phyloP scores from a whole-genome alignment of 2,329 filamentous ascomycete genomes.

The Aureobasidium melanogenum region DNA sequence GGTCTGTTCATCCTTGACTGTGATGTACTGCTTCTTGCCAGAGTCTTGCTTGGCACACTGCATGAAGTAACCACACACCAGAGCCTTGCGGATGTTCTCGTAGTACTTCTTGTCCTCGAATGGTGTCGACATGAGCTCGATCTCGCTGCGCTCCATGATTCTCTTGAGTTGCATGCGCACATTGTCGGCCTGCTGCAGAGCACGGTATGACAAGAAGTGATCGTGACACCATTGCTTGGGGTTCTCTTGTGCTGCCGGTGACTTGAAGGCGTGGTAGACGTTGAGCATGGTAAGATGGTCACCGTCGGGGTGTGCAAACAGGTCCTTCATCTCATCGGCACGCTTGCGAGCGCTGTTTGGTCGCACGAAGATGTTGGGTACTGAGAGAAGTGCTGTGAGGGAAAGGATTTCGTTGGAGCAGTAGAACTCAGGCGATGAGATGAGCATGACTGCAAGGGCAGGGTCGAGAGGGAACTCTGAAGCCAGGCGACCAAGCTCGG shows the following conservation, averaged over 20 bases:
- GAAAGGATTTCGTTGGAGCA: constrained; percentile 98
- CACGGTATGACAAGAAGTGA: constrained; percentile 84
- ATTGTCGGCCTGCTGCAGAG: constrained; percentile 86
- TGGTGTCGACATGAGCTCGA: constrained; percentile 79
- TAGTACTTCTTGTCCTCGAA: constrained; percentile 98
- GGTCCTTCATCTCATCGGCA: constrained; percentile 93
- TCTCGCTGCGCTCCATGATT: constrained; percentile 88
- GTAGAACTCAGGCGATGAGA: constrained; percentile 94
- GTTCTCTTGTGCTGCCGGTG: constrained; percentile 58
- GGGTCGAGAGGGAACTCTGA: constrained; percentile 96
- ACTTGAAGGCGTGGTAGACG: constrained; percentile 95
- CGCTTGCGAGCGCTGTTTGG: constrained; percentile 78
- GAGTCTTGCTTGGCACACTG: constrained; percentile 92
- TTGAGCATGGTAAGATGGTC: constrained; percentile 96
- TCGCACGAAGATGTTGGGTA: constrained; percentile 87
- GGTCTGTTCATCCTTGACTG: constrained; percentile 91
- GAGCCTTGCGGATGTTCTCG: constrained; percentile 85
- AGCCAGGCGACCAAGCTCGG: constrained; percentile 71
- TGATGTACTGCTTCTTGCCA: constrained; percentile 82
- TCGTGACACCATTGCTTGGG: constrained; percentile 92
- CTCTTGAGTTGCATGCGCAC: constrained; percentile 85
- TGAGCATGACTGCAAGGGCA: constrained; percentile 91
- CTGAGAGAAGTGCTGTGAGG: constrained; percentile 85
- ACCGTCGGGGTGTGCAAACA: constrained; percentile 86
- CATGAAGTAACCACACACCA: constrained; percentile 98